Evolutionary conservation across 306 rosid genomes (phyloP).

Genomic region (Senna siamea): DNA sequence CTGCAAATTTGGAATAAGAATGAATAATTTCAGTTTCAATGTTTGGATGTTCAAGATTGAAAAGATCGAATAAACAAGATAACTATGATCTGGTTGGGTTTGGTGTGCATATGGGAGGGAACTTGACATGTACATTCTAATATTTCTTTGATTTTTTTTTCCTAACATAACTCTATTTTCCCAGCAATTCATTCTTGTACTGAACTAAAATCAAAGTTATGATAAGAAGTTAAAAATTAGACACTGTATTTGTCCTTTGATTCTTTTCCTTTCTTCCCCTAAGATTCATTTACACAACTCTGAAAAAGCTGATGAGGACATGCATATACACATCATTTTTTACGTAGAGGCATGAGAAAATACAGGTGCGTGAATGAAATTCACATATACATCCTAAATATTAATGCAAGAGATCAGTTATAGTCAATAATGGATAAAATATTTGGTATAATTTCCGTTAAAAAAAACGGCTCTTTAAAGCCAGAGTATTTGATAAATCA

Average conservation of each 20-base stretch:
- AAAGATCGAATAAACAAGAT: constrained; percentile 51
- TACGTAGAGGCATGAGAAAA: neutral
- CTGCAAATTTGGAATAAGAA: constrained; percentile 27
- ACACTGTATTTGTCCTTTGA: neutral
- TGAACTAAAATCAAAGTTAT: too few species aligned
- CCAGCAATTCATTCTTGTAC: neutral
- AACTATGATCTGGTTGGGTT: constrained; percentile 13
- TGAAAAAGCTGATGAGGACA: neutral
- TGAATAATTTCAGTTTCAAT: constrained; percentile 37
- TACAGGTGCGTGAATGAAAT: neutral
- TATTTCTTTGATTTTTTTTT: constrained; percentile 16
- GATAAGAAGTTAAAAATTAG: too few species aligned
- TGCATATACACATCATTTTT: neutral
- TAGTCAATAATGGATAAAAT: neutral
- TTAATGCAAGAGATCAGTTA: neutral
- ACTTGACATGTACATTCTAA: constrained; percentile 38
- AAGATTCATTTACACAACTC: neutral
- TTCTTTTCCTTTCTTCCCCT: neutral
- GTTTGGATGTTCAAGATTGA: constrained; percentile 38
- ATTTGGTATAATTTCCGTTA: neutral
- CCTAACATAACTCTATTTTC: neutral
- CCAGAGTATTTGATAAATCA: neutral
- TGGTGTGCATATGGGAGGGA: constrained; percentile 40
- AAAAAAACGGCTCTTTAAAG: neutral
- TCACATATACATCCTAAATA: neutral